A percentile compares a stretch with the other conserved stretches of the same genome.
phyloP scores from a whole-genome alignment of 148 eudicot genomes.

The Camellia japonica region DNA sequence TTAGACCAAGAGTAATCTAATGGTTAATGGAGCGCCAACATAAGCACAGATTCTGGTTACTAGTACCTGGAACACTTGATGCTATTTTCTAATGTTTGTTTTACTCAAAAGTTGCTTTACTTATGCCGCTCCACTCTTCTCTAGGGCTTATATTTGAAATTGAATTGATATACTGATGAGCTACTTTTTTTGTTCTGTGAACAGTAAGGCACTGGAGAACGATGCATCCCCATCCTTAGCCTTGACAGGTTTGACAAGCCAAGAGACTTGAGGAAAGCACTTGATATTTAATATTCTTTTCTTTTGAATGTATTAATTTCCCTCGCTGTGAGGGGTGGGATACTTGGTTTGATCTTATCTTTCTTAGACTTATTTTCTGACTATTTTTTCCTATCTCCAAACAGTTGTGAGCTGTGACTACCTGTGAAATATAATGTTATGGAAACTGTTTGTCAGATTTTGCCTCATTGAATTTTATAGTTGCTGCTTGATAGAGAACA shows the following conservation, averaged over 20 bases:
- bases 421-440: background rate
- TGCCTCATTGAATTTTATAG: background rate
- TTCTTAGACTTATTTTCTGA: background rate
- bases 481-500: background rate
- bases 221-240: slow-evolving; percentile 7
- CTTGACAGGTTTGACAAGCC: slow-evolving; percentile 9
- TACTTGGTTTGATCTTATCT: too few species aligned
- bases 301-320: background rate
- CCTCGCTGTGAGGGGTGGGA: too few species aligned
- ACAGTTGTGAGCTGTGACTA: background rate
- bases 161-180: background rate
- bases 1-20: too few species aligned
- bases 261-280: slow-evolving; percentile 8
- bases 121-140: background rate
- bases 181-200: slow-evolving; percentile 7
- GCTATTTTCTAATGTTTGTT: background rate
- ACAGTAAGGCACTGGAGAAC: slow-evolving; percentile 17
- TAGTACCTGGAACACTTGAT: background rate
- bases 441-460: background rate
- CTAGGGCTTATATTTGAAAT: background rate
- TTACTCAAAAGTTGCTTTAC: background rate
- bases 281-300: slow-evolving; percentile 2
- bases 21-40: too few species aligned
- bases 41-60: background rate
- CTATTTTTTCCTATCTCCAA: background rate